Base-by-base conservation (phyloP, 2,329 filamentous ascomycete species). In the Cercospora sp. region DNA sequence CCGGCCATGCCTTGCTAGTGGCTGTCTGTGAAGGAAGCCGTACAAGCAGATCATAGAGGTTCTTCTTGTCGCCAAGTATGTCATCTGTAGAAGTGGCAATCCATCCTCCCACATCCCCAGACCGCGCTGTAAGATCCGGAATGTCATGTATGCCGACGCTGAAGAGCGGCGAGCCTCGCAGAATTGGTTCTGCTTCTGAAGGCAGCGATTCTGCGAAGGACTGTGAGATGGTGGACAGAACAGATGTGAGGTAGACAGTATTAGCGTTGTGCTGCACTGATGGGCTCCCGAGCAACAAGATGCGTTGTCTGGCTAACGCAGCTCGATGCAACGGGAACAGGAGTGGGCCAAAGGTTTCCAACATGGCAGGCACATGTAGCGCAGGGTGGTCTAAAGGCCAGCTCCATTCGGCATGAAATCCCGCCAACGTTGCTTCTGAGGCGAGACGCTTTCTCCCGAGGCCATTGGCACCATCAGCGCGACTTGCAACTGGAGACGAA, bases 51-150 rank as follows among this genome's bases (percentile, higher is more conserved):
- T 99, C 95, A 84, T 93, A 98, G 2, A 99, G 86, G 2, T 91
- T 87, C 61, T 89, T 87, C 81, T 98, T 98, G 79, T 92, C 91
- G 58, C 88, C 89, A 13, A 99, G 85, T 67, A 99, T 95, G 76
- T 91, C 94, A 80, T 99, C 95, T 1, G 94, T 98, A 3, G 94
- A 97, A 79, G 94, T 97, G 12, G 94, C 95, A 67, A 97, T 90
- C 93, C 94, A 99, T 45, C 93, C 91, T 0, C 67, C 69, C 31
- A 71, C 76, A 70, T 75, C 78, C 76, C 81, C 83, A 59, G 79
- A 80, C 26, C 84, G 81, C n/a, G 84, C 84, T 72, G 89, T 84
- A 5, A 98, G 85, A 66, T 90, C 88, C 5, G 91, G 87, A 60
- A 99, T 97, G 76, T 99, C 95, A 78, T 97, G 92, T 16, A 99